Conservation (phyloP, 192 early-diverging fungal genomes). For the Phlyctochytrium planicorne region DNA sequence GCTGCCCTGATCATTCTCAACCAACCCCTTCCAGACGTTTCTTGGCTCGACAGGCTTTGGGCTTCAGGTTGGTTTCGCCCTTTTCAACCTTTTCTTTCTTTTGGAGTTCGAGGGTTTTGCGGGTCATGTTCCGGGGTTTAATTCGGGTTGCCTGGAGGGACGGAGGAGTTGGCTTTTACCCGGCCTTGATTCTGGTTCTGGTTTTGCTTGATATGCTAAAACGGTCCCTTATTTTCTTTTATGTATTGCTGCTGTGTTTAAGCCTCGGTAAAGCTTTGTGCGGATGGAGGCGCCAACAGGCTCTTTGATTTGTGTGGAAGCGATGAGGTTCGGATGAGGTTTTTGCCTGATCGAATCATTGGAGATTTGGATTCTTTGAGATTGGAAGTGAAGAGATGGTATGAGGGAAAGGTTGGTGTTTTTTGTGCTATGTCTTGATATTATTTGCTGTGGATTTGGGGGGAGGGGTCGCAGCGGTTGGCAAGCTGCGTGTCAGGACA, state of each 20-base stretch:
- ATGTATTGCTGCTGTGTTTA: not conserved
- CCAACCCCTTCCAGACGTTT: slow-evolving; percentile 49
- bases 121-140: no score
- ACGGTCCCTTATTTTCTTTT: not conserved
- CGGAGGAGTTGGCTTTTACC: no score
- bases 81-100: no score
- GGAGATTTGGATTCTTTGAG: slow-evolving; percentile 87
- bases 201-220: not conserved
- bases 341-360: slow-evolving; percentile 73
- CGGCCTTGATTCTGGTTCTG: slow-evolving; percentile 23
- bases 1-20: slow-evolving; percentile 70
- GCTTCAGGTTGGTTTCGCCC: slow-evolving; percentile 39
- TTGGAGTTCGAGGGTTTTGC: no score
- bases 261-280: slow-evolving; percentile 67
- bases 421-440: slow-evolving; percentile 5
- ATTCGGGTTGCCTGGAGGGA: no score
- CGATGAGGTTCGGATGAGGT: slow-evolving; percentile 43
- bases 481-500: no score
- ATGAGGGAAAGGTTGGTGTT: slow-evolving; percentile 49
- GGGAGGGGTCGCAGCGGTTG: no score
- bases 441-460: not conserved
- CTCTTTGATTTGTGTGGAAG: slow-evolving; percentile 67
- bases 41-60: slow-evolving; percentile 14
- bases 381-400: slow-evolving; percentile 61
- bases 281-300: slow-evolving; percentile 90